Base-by-base conservation (phyloP, 805 yeast genomes). In the Tanozyma kutaoensis region DNA sequence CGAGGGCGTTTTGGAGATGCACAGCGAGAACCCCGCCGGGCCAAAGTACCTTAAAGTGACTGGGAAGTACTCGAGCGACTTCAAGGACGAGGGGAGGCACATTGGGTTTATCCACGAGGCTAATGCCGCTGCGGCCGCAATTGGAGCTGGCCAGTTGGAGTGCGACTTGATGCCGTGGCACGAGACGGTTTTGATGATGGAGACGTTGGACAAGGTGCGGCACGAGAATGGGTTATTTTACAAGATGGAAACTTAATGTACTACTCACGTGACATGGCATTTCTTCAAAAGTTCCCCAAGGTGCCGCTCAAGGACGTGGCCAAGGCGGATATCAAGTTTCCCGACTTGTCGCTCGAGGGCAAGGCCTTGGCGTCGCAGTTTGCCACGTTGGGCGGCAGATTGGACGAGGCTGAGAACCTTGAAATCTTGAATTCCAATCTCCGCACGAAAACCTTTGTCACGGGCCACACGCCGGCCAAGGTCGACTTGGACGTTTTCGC, bases 311-410 rank as follows among this genome's bases (percentile, higher is more conserved):
- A 36, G 23, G 55, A 52, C 20, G 42, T 46, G 19, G 24, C 42
- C 22, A 31, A 30, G 15, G 33, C 25, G 23, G 44, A 37, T 13
- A 24, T 35, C 22, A 23, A 27, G 12, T 52, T 54, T 30, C 55
- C 58, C 10, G 43, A 38, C 27, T 46, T 55, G 36, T 31, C 52
- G 23, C 38, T 41, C 22, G 69, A 65, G 30, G 79, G 76, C 56
- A 61, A 65, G 44, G 94, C 94, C 14, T 62, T 76, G 38, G 63
- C 69, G 36, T 67, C 85, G 19, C 95, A 86, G 55, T 80, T 88
- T 76, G 62, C 63, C 32, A 74, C 93, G 4, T 62, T 85, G 28
- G 63, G 86, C n/a, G 51, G 59, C 31, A 63, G 76, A 40, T 54
- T 80, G 28, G 47, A 42, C 31, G 65, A 56, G 36, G 74, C 77